Conservation (phyloP, 2,329 filamentous ascomycete genomes). For the Tolypocladium inflatum region DNA sequence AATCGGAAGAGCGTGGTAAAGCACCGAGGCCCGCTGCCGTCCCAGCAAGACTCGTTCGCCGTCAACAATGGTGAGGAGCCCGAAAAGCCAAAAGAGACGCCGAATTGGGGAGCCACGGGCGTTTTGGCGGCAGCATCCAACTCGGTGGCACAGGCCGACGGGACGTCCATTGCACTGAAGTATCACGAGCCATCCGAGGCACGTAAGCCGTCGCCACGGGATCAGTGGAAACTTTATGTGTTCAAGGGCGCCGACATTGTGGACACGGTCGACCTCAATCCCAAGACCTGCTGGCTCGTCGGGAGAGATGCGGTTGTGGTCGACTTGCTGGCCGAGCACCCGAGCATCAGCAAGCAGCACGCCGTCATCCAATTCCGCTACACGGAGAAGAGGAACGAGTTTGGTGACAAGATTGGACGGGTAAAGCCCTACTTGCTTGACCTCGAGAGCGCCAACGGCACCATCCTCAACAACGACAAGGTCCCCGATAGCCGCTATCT, state of each 20-base stretch:
- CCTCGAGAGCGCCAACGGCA: constrained; percentile 88
- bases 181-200: constrained; percentile 94
- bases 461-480: constrained; percentile 65
- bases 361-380: constrained; percentile 90
- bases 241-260: constrained; percentile 79
- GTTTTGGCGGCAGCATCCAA: constrained; percentile 84
- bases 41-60: constrained; percentile 51
- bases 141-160: constrained; percentile 58
- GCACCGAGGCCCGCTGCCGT: constrained; percentile 43
- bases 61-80: constrained; percentile 37
- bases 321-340: constrained; percentile 78
- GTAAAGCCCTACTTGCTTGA: constrained; percentile 89
- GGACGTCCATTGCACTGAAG: constrained; percentile 73
- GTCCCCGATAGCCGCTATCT: constrained; percentile 71
- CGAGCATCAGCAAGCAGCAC: constrained; percentile 91
- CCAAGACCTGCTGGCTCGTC: constrained; percentile 81
- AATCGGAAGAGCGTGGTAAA: constrained; percentile 16
- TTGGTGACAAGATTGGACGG: constrained; percentile 69
- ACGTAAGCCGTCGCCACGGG: constrained; percentile 69
- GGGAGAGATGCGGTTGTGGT: constrained; percentile 74
- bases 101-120: constrained; percentile 76
- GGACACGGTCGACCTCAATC: constrained; percentile 68
- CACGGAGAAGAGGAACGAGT: constrained; percentile 75
- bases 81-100: constrained; percentile 66
- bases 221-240: constrained; percentile 83